phyloP scores from a whole-genome alignment of 2,329 filamentous ascomycete genomes.

The Penicillium sp. region DNA sequence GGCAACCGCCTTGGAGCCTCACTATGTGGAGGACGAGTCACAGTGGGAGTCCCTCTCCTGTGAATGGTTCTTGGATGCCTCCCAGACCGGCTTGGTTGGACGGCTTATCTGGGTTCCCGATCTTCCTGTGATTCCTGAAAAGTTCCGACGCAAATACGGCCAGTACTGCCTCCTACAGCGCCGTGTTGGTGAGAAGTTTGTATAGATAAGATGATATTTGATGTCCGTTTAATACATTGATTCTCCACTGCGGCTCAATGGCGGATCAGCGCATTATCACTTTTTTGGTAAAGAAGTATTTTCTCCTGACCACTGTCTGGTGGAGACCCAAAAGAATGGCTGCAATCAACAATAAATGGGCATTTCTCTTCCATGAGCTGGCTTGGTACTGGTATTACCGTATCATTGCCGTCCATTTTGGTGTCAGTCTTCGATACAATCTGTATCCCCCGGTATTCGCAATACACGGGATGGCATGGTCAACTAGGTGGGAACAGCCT shows the following conservation, averaged over 20 bases:
- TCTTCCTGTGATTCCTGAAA: conserved; percentile 66
- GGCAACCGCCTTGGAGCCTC: conserved; percentile 71
- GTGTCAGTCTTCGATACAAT: not conserved
- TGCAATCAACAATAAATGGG: too few species aligned
- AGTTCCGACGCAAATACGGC: conserved; percentile 77
- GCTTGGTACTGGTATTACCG: not conserved
- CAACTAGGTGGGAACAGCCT: not conserved
- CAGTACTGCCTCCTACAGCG: conserved; percentile 79
- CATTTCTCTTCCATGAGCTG: too few species aligned
- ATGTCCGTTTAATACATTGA: not conserved
- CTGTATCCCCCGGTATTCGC: not conserved
- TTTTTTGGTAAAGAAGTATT: too few species aligned
- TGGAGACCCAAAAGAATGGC: too few species aligned
- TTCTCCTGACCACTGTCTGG: too few species aligned
- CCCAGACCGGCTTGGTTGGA: conserved; percentile 70
- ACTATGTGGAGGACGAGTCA: conserved; percentile 72
- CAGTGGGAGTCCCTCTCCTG: conserved; percentile 79
- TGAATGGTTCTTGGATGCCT: conserved; percentile 76
- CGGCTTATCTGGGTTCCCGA: conserved; percentile 83
- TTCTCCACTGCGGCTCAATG: not conserved
- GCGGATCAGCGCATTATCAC: not conserved
- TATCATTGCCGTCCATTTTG: not conserved
- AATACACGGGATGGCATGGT: not conserved
- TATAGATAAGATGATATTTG: conserved; percentile 4
- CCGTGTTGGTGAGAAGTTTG: conserved; percentile 34